phyloP scores from a whole-genome alignment of 441 rosid species.

The Biscutella auriculata region DNA sequence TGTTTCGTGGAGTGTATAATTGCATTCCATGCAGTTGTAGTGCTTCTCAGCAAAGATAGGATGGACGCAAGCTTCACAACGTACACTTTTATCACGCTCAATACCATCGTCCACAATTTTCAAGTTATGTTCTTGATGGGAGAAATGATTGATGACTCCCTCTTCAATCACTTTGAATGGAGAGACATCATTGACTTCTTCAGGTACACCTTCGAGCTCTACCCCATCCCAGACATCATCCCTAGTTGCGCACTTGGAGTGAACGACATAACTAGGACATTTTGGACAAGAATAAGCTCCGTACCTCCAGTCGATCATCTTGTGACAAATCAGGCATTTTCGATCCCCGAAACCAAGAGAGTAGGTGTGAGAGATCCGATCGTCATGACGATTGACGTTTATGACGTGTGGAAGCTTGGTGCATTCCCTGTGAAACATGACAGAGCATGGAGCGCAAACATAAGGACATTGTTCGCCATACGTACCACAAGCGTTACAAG shows the following conservation, averaged over 20 bases:
- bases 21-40: neutral
- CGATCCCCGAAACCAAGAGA: neutral
- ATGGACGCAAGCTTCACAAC: neutral
- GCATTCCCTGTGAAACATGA: conserved; percentile 3
- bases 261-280: neutral
- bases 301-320: neutral
- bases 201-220: neutral
- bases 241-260: conserved; percentile 5
- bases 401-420: neutral
- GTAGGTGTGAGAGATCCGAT: neutral
- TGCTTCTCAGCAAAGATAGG: neutral
- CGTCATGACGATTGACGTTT: neutral
- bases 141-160: conserved; percentile 2
- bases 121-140: neutral
- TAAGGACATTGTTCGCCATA: conserved; percentile 22
- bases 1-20: neutral
- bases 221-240: neutral
- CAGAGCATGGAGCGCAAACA: conserved; percentile 22
- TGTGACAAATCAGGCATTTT: neutral
- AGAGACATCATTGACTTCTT: neutral
- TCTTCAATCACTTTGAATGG: neutral
- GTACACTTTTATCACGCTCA: neutral
- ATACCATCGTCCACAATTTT: neutral
- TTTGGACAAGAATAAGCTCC: neutral
- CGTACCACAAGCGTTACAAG: conserved; percentile 28